phyloP scores from a whole-genome alignment of 768 basidiomycete genomes.

The Podaxis sp. region DNA sequence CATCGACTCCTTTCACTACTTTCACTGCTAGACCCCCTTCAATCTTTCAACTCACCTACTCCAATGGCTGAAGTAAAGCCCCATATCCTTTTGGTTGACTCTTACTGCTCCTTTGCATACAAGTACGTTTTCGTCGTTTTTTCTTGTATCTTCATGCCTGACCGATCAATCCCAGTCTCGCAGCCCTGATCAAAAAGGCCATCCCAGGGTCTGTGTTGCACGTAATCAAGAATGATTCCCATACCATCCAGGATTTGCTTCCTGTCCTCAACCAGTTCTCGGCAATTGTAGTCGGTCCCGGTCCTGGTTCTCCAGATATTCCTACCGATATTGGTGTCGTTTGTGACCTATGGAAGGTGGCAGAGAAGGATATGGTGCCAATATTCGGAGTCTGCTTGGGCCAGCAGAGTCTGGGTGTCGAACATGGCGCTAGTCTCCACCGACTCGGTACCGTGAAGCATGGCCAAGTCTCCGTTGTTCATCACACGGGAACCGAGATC shows the following conservation, averaged over 20 bases:
- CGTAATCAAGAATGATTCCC: conserved; percentile 70
- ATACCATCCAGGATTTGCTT: conserved; percentile 44
- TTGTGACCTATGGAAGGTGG: conserved; percentile 64
- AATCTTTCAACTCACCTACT: not conserved
- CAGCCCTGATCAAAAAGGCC: conserved; percentile 59
- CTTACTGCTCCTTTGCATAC: conserved; percentile 84
- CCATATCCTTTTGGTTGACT: conserved; percentile 70
- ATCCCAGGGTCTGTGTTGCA: conserved; percentile 59
- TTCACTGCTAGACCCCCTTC: not conserved
- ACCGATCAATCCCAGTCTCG: conserved; percentile 45
- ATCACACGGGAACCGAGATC: conserved; percentile 54
- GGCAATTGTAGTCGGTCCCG: conserved; percentile 72
- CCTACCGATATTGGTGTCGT: conserved; percentile 64
- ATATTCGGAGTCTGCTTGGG: conserved; percentile 85
- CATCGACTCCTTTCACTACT: not conserved
- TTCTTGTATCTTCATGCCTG: not conserved
- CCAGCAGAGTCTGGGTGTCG: conserved; percentile 68
- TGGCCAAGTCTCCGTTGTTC: conserved; percentile 55
- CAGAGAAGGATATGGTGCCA: conserved; percentile 49
- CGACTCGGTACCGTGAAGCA: conserved; percentile 33
- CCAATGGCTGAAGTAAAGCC: conserved; percentile 36
- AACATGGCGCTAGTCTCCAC: conserved; percentile 57
- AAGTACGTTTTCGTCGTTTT: conserved; percentile 47
- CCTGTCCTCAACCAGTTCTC: conserved; percentile 58
- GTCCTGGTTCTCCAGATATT: conserved; percentile 72